Evolutionary conservation across 345 rosid species (phyloP).

Genomic region (Dipteronia dyeriana): DNA sequence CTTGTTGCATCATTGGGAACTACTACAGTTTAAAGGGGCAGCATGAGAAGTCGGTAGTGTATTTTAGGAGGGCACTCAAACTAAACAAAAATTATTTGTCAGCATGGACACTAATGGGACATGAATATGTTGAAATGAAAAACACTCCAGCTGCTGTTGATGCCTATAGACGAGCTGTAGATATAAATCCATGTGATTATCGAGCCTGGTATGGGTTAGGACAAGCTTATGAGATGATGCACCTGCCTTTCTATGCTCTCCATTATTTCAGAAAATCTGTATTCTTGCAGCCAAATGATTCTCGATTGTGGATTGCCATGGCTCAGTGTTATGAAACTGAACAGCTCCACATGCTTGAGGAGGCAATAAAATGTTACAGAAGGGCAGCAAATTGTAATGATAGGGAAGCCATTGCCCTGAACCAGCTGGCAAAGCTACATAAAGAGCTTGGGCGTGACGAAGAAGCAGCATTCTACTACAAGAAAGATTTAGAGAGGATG

Average conservation of each 20-base stretch:
- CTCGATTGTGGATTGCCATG: slow-evolving; percentile 98
- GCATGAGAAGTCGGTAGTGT: slow-evolving; percentile 90
- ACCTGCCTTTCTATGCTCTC: slow-evolving; percentile 92
- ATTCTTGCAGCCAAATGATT: slow-evolving; percentile 85
- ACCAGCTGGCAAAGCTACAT: slow-evolving; percentile 79
- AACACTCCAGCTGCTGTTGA: slow-evolving; percentile 95
- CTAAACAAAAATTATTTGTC: slow-evolving; percentile 83
- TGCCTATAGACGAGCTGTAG: slow-evolving; percentile 95
- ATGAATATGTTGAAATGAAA: slow-evolving; percentile 96
- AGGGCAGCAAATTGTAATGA: slow-evolving; percentile 83
- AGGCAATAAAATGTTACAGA: slow-evolving; percentile 90
- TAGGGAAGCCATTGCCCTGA: slow-evolving; percentile 89
- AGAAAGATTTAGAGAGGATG: slow-evolving; percentile 91
- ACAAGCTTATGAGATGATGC: slow-evolving; percentile 96
- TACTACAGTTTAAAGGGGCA: slow-evolving; percentile 96
- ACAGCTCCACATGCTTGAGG: slow-evolving; percentile 87
- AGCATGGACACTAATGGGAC: slow-evolving; percentile 99
- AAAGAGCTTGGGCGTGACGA: slow-evolving; percentile 63
- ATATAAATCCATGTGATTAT: slow-evolving; percentile 81
- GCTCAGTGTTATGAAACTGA: slow-evolving; percentile 91
- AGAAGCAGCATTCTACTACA: slow-evolving; percentile 89
- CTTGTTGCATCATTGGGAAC: slow-evolving; percentile 95
- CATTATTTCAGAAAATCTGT: slow-evolving; percentile 91
- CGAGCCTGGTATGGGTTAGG: slow-evolving; percentile 99
- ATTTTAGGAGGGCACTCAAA: slow-evolving; percentile 95